phyloP scores from a whole-genome alignment of 75 land plant genomes.

The Cryptomeria japonica region DNA sequence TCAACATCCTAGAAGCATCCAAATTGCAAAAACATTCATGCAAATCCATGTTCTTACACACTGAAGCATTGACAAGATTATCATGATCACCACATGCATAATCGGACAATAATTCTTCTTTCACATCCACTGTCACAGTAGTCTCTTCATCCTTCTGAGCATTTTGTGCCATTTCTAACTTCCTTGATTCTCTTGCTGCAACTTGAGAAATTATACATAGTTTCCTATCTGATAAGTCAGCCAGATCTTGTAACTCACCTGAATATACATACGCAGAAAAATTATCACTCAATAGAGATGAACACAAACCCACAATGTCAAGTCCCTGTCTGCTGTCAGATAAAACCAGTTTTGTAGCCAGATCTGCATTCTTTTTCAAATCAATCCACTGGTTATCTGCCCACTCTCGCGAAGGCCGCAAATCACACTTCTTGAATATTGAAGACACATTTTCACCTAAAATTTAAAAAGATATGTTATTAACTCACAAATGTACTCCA shows the following conservation, averaged over 20 bases:
- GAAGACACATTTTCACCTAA: constrained; percentile 60
- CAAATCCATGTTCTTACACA: background rate
- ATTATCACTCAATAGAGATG: background rate
- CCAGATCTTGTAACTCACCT: background rate
- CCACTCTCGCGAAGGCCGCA: constrained; percentile 82
- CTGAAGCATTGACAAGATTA: background rate
- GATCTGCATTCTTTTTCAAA: constrained; percentile 50
- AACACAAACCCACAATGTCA: background rate
- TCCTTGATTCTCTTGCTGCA: constrained; percentile 8
- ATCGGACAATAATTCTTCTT: constrained; percentile 4
- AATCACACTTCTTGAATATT: constrained; percentile 26
- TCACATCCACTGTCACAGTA: background rate
- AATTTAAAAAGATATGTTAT: background rate
- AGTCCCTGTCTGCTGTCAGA: background rate
- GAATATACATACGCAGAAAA: background rate
- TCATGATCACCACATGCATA: background rate
- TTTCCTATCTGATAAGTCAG: background rate
- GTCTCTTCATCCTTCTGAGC: background rate
- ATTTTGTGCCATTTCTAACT: background rate
- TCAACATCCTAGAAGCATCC: background rate
- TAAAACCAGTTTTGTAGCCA: constrained; percentile 6
- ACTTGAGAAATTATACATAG: constrained; percentile 5
- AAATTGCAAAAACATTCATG: background rate
- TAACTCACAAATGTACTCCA: background rate
- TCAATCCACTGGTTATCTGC: constrained; percentile 63